A percentile compares a stretch with the other conserved stretches of the same genome.
These are phyloP conservation scores for Yamadazyma endophytica DNA, from an alignment of 805 yeast species.

Conservation along the genomic window DNA sequence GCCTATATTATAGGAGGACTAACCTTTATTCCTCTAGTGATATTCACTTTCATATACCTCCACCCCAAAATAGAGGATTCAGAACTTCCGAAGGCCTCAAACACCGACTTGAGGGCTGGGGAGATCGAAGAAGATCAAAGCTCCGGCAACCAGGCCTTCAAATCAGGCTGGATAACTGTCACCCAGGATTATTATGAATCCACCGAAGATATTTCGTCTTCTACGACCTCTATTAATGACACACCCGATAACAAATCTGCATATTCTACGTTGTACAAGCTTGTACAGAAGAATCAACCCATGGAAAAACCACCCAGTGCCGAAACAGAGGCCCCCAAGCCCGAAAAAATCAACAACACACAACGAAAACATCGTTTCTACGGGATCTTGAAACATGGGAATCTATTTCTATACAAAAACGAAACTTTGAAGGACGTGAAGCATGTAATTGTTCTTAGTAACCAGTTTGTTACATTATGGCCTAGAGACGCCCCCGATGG, in stretches of 20 bases:
- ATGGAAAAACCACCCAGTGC: conserved; percentile 5
- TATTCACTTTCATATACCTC: conserved; percentile 35
- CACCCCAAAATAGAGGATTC: conserved; percentile 14
- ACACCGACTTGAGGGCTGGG: conserved; percentile 43
- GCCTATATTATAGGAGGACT: conserved; percentile 75
- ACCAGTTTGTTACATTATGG: conserved; percentile 76
- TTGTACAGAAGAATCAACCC: conserved; percentile 37
- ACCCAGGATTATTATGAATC: conserved; percentile 62
- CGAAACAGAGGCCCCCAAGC: neutral
- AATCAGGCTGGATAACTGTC: conserved; percentile 80
- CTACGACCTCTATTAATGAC: conserved; percentile 40
- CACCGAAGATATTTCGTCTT: conserved; percentile 43
- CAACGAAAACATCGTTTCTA: conserved; percentile 57
- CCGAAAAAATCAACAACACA: conserved; percentile 14
- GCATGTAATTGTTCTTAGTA: conserved; percentile 74
- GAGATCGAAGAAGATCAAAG: conserved; percentile 56
- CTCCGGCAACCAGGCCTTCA: conserved; percentile 61
- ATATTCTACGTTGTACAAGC: conserved; percentile 55
- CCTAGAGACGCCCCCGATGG: conserved; percentile 75
- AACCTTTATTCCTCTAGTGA: conserved; percentile 65
- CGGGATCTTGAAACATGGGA: conserved; percentile 81
- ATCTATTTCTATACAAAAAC: conserved; percentile 77
- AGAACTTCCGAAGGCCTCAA: conserved; percentile 11
- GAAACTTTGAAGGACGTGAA: conserved; percentile 60
- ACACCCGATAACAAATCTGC: conserved; percentile 48